phyloP scores from a whole-genome alignment of 805 yeast species.

The Blastobotrys attinorum region DNA sequence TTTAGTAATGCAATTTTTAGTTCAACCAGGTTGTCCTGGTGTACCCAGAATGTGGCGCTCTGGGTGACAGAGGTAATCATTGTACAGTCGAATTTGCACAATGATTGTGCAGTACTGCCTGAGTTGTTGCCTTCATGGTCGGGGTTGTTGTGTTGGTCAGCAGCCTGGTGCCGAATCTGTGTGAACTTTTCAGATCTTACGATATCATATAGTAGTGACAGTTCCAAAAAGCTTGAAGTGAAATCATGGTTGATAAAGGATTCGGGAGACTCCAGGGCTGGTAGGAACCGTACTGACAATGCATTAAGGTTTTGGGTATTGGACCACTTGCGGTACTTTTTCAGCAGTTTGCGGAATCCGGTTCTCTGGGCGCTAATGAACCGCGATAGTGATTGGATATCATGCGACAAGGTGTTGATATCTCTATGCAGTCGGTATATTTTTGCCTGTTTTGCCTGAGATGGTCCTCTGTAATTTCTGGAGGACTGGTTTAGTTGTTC shows the following conservation, averaged over 20 bases:
- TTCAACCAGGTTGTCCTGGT: constrained; percentile 50
- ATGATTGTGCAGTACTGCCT: constrained; percentile 8
- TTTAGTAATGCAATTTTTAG: constrained; percentile 40
- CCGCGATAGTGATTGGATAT: constrained; percentile 58
- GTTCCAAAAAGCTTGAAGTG: constrained; percentile 51
- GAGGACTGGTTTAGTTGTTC: constrained; percentile 2
- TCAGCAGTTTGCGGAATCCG: constrained; percentile 61
- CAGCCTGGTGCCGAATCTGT: constrained; percentile 12
- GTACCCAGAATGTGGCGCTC: constrained; percentile 45
- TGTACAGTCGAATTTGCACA: constrained; percentile 29
- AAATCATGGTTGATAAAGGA: constrained; percentile 58
- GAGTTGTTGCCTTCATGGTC: too few species aligned
- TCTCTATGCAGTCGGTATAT: constrained; percentile 29
- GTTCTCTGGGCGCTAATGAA: constrained; percentile 68
- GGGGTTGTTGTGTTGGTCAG: too few species aligned
- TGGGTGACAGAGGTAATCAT: constrained; percentile 29
- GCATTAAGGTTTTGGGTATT: constrained; percentile 22
- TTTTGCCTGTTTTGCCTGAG: constrained; percentile 17
- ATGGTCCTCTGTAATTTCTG: too few species aligned
- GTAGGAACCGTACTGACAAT: constrained; percentile 22
- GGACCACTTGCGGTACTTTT: constrained; percentile 52
- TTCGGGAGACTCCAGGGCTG: constrained; percentile 36
- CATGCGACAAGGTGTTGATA: constrained; percentile 38
- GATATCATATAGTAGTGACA: constrained; percentile 47
- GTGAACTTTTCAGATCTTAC: constrained; percentile 29